These are phyloP conservation scores for Geotrichum armillariae DNA, from an alignment of 1,139 yeast species.

Conservation along the genomic window DNA sequence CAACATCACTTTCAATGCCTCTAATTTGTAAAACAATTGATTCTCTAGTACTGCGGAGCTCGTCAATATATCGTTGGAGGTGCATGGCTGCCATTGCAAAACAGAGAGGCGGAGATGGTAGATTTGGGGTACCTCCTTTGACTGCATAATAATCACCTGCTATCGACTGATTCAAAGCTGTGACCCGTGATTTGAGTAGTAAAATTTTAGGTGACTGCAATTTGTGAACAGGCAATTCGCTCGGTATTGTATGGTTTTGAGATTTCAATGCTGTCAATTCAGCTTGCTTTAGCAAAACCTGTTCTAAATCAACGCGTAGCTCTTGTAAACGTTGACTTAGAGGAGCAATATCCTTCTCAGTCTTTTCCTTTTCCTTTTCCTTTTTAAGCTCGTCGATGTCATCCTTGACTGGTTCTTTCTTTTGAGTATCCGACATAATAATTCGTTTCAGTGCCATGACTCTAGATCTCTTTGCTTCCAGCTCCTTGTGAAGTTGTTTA, in stretches of 20 bases:
- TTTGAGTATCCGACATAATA: not conserved
- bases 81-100: slow-evolving; percentile 8
- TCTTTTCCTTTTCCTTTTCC: not conserved
- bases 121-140: slow-evolving; percentile 9
- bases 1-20: slow-evolving; percentile 2
- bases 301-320: not conserved
- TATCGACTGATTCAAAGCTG: slow-evolving; percentile 4
- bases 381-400: not conserved
- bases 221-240: not conserved
- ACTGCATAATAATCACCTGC: slow-evolving; percentile 5
- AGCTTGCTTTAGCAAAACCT: not conserved
- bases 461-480: not conserved
- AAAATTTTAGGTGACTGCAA: slow-evolving; percentile 4
- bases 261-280: not conserved
- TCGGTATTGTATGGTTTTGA: not conserved
- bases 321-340: not conserved
- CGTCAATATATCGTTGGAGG: slow-evolving; percentile 11
- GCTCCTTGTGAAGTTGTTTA: not conserved
- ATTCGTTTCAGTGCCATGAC: slow-evolving; percentile 3
- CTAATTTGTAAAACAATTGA: not conserved
- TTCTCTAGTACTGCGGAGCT: not conserved
- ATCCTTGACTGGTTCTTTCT: not conserved
- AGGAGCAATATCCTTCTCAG: not conserved
- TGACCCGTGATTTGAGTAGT: slow-evolving; percentile 3
- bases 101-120: slow-evolving; percentile 3